Base-by-base conservation (phyloP, 169 alveolate species). In the Haemoproteus tartakovskyi region DNA sequence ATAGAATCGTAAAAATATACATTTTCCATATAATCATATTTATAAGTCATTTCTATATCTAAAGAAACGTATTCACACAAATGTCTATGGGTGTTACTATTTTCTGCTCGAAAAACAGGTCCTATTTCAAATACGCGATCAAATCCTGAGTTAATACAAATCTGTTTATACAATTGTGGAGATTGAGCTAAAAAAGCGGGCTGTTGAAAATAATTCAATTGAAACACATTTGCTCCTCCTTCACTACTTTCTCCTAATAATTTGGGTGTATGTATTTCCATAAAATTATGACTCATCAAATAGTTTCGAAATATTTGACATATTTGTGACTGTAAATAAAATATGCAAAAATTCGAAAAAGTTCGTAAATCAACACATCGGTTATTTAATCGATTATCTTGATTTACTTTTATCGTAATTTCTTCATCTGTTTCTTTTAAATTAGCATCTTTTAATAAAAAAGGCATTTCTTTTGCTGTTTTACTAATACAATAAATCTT, bases 41-140 rank as follows among this genome's bases (percentile, higher is more conserved):
- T 90, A 62, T 97, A 92, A 33, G 94, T 95, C 99, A 98, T 97
- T 90, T 96, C 99, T 41, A 96, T 56, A 91, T 98, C 99, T 43
- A 98, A 90, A 1, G 99, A 99, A 14, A 95, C 95, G 92, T 97
- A 98, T 89, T 98, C 99, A 82, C 99, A 97, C 81, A 97, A 80
- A 89, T 98, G 99, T 52, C 99, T 92, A 74, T 97, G 98, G 0
- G 99, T 97, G 88, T 95, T 94, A 27, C 99, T 95, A 84, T 97
- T 95, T 89, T 98, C 99, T 2, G 99, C 99, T 60, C 99, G 87
- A 91, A 98, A 98, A 24, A 98, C 99, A 16, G 99, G 99, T 2
- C 95, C 99, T 26, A 98, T 94, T 89, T 98, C 99, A 79, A 95
- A 98, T 3, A 98, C 99, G 52, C 98, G 67, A 26, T 92, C 94